phyloP scores from a whole-genome alignment of 768 basidiomycete species.

The Hortiboletus flavorubellus region DNA sequence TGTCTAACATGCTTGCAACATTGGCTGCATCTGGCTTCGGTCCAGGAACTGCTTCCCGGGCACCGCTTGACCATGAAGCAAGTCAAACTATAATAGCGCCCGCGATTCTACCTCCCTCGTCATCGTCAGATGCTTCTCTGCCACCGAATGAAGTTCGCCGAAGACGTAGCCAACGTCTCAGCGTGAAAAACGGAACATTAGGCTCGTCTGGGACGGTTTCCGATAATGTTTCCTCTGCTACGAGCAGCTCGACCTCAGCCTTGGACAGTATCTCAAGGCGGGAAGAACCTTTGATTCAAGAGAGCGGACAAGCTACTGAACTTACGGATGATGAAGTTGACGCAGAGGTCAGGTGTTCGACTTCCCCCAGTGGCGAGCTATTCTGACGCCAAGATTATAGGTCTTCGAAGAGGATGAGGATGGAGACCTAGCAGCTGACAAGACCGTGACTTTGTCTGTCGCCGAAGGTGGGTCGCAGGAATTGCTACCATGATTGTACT shows the following conservation, averaged over 20 bases:
- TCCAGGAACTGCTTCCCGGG: constrained; percentile 43
- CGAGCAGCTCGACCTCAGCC: constrained; percentile 27
- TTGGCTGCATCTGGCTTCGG: constrained; percentile 74
- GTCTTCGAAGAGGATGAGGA: constrained; percentile 89
- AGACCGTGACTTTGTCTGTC: constrained; percentile 82
- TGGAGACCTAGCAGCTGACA: constrained; percentile 69
- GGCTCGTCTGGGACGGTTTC: constrained; percentile 13
- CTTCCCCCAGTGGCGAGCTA: not conserved
- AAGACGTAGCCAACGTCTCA: constrained; percentile 80
- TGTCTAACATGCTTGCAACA: constrained; percentile 90
- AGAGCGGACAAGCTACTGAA: constrained; percentile 65
- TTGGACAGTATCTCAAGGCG: constrained; percentile 25
- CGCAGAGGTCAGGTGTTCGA: constrained; percentile 49
- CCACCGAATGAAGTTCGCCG: constrained; percentile 47
- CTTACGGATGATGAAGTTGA: constrained; percentile 86
- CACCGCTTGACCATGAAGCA: constrained; percentile 33
- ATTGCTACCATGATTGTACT: not conserved
- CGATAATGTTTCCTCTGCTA: constrained; percentile 11
- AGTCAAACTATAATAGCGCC: constrained; percentile 30
- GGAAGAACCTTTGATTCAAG: constrained; percentile 56
- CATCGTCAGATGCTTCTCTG: constrained; percentile 34
- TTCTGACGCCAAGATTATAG: constrained; percentile 30
- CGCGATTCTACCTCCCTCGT: constrained; percentile 28
- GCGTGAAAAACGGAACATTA: constrained; percentile 53
- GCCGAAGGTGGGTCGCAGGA: constrained; percentile 57